A percentile compares a stretch with the other conserved stretches of the same genome.
These are phyloP conservation scores for Alternaria dauci DNA, from an alignment of 2,329 filamentous ascomycete genomes.

Conservation along the genomic window DNA sequence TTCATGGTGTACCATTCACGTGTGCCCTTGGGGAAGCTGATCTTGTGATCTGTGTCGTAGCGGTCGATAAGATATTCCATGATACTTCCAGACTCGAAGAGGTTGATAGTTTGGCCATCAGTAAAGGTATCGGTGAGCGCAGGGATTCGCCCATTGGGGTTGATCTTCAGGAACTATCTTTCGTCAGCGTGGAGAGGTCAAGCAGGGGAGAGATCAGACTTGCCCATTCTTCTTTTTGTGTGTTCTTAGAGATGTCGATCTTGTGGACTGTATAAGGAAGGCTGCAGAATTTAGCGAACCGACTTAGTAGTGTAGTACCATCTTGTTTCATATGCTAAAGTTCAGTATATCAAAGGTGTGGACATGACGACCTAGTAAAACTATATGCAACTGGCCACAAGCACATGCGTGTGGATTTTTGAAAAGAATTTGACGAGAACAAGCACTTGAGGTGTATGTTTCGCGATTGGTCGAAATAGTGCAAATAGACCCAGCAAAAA, in stretches of 20 bases:
- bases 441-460: background rate
- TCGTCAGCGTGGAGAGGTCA: background rate
- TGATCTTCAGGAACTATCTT: slow-evolving; percentile 79
- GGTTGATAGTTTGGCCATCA: slow-evolving; percentile 74
- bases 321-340: background rate
- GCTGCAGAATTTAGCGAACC: slow-evolving; percentile 21
- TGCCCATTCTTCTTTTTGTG: slow-evolving; percentile 78
- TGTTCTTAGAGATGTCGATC: slow-evolving; percentile 76
- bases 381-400: background rate
- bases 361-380: too few species aligned
- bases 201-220: background rate
- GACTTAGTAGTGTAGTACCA: background rate
- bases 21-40: slow-evolving; percentile 77
- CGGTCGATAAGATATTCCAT: slow-evolving; percentile 83
- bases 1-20: slow-evolving; percentile 81
- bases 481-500: too few species aligned
- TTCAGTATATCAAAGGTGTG: background rate
- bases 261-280: slow-evolving; percentile 79
- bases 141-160: slow-evolving; percentile 91
- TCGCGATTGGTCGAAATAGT: background rate
- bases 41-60: slow-evolving; percentile 83
- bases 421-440: background rate
- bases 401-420: background rate
- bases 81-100: slow-evolving; percentile 87
- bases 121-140: slow-evolving; percentile 79